phyloP scores from a whole-genome alignment of 139 green algal genomes.

The Closterium sp. region DNA sequence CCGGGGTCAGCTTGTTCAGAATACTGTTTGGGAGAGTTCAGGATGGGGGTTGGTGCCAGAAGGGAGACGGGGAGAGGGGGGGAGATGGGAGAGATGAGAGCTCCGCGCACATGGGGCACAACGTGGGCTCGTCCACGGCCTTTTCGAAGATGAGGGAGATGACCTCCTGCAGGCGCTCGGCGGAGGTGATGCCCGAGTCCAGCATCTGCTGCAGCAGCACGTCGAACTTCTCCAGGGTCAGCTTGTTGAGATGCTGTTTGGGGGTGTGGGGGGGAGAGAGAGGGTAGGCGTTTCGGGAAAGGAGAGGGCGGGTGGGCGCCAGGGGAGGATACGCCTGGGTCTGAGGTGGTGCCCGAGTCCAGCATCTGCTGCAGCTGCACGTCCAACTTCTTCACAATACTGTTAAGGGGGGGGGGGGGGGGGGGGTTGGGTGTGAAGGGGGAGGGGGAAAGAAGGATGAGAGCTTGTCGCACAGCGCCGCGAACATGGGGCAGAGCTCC shows the following conservation, averaged over 20 bases:
- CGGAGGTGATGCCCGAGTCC: conserved; percentile 72
- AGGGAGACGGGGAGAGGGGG: background rate
- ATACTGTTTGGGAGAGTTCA: conserved; percentile 45
- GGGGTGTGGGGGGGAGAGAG: conserved; percentile 35
- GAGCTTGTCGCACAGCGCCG: no score
- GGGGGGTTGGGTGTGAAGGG: background rate
- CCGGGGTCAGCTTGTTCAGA: conserved; percentile 98
- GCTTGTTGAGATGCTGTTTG: conserved; percentile 89
- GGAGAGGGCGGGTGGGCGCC: conserved; percentile 86
- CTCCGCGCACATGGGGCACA: conserved; percentile 62
- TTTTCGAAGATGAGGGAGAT: conserved; percentile 97
- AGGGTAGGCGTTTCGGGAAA: conserved; percentile 74
- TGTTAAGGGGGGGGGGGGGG: background rate
- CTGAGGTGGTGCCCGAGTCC: conserved; percentile 70
- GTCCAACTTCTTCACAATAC: conserved; percentile 97
- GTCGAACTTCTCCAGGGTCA: conserved; percentile 97
- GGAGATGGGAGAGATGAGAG: background rate
- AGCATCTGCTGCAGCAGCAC: conserved; percentile 79
- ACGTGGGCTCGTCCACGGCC: conserved; percentile 90
- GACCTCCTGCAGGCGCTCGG: conserved; percentile 74
- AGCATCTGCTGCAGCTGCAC: conserved; percentile 78
- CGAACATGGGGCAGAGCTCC: background rate
- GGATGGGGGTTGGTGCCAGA: background rate
- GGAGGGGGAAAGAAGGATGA: background rate
- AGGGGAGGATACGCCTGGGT: conserved; percentile 78